Base-by-base conservation (phyloP, 805 yeast genomes). In the Wickerhamomyces canadensis region DNA sequence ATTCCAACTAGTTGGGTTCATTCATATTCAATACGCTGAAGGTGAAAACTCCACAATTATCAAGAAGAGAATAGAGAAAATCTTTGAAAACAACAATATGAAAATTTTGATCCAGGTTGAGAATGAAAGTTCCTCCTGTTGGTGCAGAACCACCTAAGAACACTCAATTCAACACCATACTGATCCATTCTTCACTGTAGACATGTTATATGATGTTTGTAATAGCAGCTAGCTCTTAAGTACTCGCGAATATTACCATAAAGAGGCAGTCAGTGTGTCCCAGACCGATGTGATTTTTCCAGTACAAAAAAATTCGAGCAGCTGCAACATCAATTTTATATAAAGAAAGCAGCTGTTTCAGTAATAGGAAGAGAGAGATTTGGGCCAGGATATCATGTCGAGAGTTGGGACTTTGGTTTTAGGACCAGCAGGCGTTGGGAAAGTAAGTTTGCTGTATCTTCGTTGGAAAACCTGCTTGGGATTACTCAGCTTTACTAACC, bases 341-440 rank as follows among this genome's bases (percentile, higher is more conserved):
- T 7, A 25, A 16, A 35, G 24, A 28, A 28, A 30, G 13, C 13
- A 24, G n/a, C n/a, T n/a, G n/a, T n/a, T n/a, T n/a, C n/a, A n/a
- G n/a, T n/a, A n/a, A n/a, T n/a, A n/a, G n/a, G n/a, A n/a, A n/a
- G n/a, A n/a, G n/a, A n/a, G n/a, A n/a, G n/a, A n/a, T n/a, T n/a
- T n/a, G n/a, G n/a, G n/a, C n/a, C n/a, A n/a, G n/a, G n/a, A n/a
- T n/a, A n/a, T n/a, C 12, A 25, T 93, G 98, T 87, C 97, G 4
- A 72, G 96, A 64, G 96, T 88, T 2, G 98, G 98, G 40, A 91
- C 87, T 11, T 65, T 93, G 44, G 96, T 89, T 1, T 62, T 93
- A 47, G 98, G 98, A 1, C 98, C 98, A 15, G 98, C 98, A 1
- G 98, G 98, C 27, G 98, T 84, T 9, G 98, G 98, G 10, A 91